Evolutionary conservation across 306 rosid genomes (phyloP), one percentile per base, ranked within the genome.

Genomic region (Luffa aegyptiaca): DNA sequence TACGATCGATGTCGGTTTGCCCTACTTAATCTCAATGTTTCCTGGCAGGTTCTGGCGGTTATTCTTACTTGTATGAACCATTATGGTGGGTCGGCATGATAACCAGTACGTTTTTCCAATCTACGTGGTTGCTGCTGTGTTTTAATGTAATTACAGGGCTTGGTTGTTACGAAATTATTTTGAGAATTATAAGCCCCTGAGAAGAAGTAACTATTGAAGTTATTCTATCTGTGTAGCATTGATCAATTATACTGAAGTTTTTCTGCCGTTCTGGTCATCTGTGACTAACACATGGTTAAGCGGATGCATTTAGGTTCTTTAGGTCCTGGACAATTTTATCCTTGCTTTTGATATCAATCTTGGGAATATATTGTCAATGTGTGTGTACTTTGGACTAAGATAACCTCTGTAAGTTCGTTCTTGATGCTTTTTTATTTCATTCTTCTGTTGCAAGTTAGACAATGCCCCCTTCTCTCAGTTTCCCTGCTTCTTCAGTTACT

Each of bases 51-150:
- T 49, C 84, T 2, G 94, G 94, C 83, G 94, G 94, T 13, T 88
- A 90, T 78, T 49, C 90, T 0, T 90, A 90, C 82, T 80, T 90
- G 63, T 55, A 8, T 83, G 92, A 90, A 80, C 94, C 94, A 4
- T 82, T 56, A 62, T 90, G 94, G 94, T 90, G 94, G 94, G 65
- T 58, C 61, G 94, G 94, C 83, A 90, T 90, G 94, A 55, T 76
- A 79, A 62, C 88, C 52, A 90, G 94, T 90, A 52, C 82, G 94
- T 83, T 44, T 37, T 11, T 61, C 13, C 41, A 71, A 46, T 46
- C 57, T 71, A 21, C 11, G 12, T 46, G 77, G 58, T 46, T 46
- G 8, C 77, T 20, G 18, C 42, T 46, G 57, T 46, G 58, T 71
- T 71, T 26, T 45, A 46, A 12, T 65, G 72, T 39, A 37, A 37